Base-by-base conservation (phyloP, 768 basidiomycete species). In the Rhodosporidiobolus sp. region DNA sequence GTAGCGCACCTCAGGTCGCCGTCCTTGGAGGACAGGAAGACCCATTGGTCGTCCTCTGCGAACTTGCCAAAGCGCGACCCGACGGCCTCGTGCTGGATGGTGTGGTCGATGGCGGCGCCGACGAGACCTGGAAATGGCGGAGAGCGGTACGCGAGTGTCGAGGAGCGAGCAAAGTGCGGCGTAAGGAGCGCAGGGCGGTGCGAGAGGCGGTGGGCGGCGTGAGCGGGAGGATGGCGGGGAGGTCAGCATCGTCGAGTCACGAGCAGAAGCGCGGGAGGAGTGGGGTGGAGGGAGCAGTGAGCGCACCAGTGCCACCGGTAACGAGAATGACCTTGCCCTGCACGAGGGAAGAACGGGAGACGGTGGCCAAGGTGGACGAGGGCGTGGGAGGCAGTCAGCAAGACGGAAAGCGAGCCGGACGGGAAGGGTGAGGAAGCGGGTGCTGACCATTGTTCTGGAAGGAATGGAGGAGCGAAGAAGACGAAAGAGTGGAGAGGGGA, bases 21-120 rank as follows among this genome's bases (percentile, higher is more conserved):
- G 53, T 95, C 92, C 54, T 86, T 85, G 34, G 88, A 89, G 53
- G 85, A 85, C 11, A 88, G 86, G 81, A 93, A 97, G 56, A 94
- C 84, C 94, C 94, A 96, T 46, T 85, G 86, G 83, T 96, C 94
- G 55, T 87, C 89, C 17, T 86, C 82, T 32, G 81, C 83, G 78
- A 87, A 90, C 69, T 77, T 79, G 53, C 90, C 94, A 79, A 90
- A 96, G 61, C 87, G 84, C 68, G 90, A 90, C 28, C 89, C 90
- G 67, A 85, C 85, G 0, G 89, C 87, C 78, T 95, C 92, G 17
- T 85, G 87, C 46, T 91, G 86, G 80, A 94, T 87, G 52, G 92
- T 52, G 56, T 64, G n/a, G 24, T 67, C 32, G 55, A 76, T 66
- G 4, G 62, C 75, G 1, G 22, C 28, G 8, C 75, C 75, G 71